Evolutionary conservation across 306 rosid species (phyloP), one percentile per base, ranked within the genome.

Genomic region (Vigna reflexopilosa): DNA sequence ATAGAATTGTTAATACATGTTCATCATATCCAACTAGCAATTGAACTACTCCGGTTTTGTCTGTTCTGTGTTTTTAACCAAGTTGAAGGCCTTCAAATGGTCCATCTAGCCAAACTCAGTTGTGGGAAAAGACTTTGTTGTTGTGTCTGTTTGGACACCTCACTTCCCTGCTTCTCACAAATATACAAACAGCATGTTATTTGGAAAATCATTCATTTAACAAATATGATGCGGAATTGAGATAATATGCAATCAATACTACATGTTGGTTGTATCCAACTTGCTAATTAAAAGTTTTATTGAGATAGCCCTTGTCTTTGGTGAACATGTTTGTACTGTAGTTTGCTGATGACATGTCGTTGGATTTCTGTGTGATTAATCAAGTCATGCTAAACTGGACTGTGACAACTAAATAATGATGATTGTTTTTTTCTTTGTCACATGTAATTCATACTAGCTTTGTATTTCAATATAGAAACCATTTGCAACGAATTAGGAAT

Each of bases 91-190:
- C 13, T 7, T 38, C 44, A 10, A 42, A 42, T 42, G 4, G 2
- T 42, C 13, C 13, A 42, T 9, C 3, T 42, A 42, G 4, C 51
- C 15, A 47, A 47, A 0, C n/a, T 45, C 16, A 47, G 16, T 47
- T 12, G 51, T 47, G 51, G n/a, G n/a, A 47, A 5, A 47, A 3
- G 1, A 13, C 51, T 45, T 45, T 12, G 50, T 45, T 47, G 15
- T 47, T 47, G 51, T 10, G 49, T 45, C 15, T 45, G 5, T 45
- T 45, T 45, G 12, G 64, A 93, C 94, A 47, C 71, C 85, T 11
- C 80, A 87, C 2, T 91, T 93, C 64, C 75, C 90, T 24, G 84
- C 87, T 82, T 89, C 94, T 28, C 85, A 91, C 34, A 84, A 69
- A 24, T 91, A 89, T 77, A 87, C 95, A 1, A 16, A 15, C 55